Conservation (phyloP, 2,329 filamentous ascomycete genomes). For the Penicillium aurantiogriseum region DNA sequence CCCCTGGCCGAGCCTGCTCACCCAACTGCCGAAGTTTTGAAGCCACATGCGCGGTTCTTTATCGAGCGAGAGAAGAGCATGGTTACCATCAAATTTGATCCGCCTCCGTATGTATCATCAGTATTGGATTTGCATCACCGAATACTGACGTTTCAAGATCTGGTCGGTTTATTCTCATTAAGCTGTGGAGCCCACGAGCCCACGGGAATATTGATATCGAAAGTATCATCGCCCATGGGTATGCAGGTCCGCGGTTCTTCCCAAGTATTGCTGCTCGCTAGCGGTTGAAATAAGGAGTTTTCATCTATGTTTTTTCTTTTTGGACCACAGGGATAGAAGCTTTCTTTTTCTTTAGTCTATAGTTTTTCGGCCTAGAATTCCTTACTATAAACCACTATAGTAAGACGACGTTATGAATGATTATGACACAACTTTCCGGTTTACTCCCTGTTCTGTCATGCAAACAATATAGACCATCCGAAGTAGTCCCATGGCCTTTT, state of each 20-base stretch:
- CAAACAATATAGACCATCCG: neutral
- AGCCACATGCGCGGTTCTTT: slow-evolving; percentile 76
- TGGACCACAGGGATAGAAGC: neutral
- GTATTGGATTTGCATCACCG: neutral
- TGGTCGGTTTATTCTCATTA: slow-evolving; percentile 79
- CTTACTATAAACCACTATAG: neutral
- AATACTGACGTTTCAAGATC: slow-evolving; percentile 48
- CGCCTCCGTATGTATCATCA: slow-evolving; percentile 38
- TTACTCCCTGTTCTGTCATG: neutral
- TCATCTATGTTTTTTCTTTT: neutral
- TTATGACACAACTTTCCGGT: neutral
- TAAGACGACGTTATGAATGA: slow-evolving; percentile 3
- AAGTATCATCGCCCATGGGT: slow-evolving; percentile 78
- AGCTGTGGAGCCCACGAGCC: slow-evolving; percentile 79
- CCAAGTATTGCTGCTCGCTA: slow-evolving; percentile 49
- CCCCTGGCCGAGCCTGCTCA: slow-evolving; percentile 12
- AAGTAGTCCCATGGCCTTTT: too few relatives aligned
- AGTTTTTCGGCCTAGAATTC: neutral
- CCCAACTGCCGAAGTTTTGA: slow-evolving; percentile 53
- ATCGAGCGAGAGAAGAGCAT: slow-evolving; percentile 80
- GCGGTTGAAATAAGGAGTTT: neutral
- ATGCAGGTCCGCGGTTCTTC: slow-evolving; percentile 81
- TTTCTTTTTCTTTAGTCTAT: neutral
- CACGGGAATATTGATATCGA: slow-evolving; percentile 86
- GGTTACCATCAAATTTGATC: slow-evolving; percentile 75